phyloP scores from a whole-genome alignment of 2,329 filamentous ascomycete genomes.

The Aureobasidium sp. region DNA sequence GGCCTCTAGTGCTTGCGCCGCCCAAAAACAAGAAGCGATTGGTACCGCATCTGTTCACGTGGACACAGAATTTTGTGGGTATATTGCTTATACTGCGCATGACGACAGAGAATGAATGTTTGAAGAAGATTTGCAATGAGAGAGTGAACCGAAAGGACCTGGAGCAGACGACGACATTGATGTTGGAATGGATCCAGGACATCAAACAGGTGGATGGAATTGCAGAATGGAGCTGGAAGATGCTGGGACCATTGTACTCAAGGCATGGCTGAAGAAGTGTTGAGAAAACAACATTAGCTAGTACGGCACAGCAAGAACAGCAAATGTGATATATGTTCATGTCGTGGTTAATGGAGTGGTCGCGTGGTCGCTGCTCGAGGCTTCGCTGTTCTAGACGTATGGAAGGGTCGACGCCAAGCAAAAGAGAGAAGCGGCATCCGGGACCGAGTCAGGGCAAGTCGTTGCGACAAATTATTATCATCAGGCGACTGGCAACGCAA shows the following conservation, averaged over 20 bases:
- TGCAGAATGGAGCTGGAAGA: conserved; percentile 51
- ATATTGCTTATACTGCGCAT: conserved; percentile 52
- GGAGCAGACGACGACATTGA: conserved; percentile 46
- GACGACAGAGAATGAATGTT: conserved; percentile 45
- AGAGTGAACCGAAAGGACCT: conserved; percentile 43
- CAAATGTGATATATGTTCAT: neutral
- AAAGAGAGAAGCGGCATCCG: neutral
- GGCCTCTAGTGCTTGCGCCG: conserved; percentile 54
- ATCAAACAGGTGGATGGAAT: conserved; percentile 49
- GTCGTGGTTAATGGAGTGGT: neutral
- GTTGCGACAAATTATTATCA: neutral
- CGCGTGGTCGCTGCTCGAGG: neutral
- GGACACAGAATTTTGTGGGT: conserved; percentile 56
- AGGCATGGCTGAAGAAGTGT: neutral
- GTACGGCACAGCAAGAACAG: neutral
- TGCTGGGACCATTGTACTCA: conserved; percentile 41
- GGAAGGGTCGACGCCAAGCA: neutral
- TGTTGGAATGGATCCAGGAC: conserved; percentile 55
- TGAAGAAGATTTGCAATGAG: conserved; percentile 44
- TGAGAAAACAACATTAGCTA: neutral
- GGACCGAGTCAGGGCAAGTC: neutral
- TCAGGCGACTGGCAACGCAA: neutral
- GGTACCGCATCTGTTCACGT: conserved; percentile 53
- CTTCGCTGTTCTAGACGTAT: neutral
- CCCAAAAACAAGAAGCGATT: conserved; percentile 52